Base-by-base conservation (phyloP, 768 basidiomycete genomes). In the Crucibulum laeve region DNA sequence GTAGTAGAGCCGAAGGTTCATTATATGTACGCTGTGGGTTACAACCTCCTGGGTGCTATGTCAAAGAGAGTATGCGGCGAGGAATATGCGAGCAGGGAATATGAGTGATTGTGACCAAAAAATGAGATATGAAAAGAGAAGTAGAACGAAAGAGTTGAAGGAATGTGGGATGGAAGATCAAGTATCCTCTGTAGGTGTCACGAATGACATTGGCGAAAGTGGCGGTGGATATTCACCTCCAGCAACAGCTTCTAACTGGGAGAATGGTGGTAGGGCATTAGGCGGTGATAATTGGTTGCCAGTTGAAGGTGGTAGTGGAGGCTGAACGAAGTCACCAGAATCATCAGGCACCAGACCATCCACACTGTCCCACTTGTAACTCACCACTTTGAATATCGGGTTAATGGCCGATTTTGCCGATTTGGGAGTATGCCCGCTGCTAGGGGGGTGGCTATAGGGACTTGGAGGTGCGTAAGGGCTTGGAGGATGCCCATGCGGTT, bases 371-470 rank as follows among this genome's bases (percentile, higher is more conserved):
- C 59, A 66, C 57, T 63, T 57, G 49, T 67, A 64, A 80, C 89
- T 72, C 68, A 91, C 89, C 71, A 91, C 88, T 78, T 87, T 84
- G 73, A 91, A 91, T 60, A 91, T 90, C 22, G 89, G 87, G 62
- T 91, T 89, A 57, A 90, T 87, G 25, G 73, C 76, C 39, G 82
- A 79, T 58, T 82, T 81, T 19, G 82, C 73, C 36, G 82, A 77
- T 57, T 82, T 83, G 26, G 86, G 73, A 13, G 76, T 77, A 42
- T 74, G 64, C 37, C 73, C 73, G 25, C 84, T 76, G 52, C 78
- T 80, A 40, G 83, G 76, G 14, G 83, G 79, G 54, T 79, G 76
- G 37, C 76, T 76, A 50, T 69, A 61, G 13, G 77, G 72, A 51
- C 74, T 82, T 42, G 79, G 28, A 30, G 28, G 28, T 30, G 8